These are phyloP conservation scores for Fusarium proliferatum DNA, from an alignment of 2,329 filamentous ascomycete species.

Conservation along the genomic window DNA sequence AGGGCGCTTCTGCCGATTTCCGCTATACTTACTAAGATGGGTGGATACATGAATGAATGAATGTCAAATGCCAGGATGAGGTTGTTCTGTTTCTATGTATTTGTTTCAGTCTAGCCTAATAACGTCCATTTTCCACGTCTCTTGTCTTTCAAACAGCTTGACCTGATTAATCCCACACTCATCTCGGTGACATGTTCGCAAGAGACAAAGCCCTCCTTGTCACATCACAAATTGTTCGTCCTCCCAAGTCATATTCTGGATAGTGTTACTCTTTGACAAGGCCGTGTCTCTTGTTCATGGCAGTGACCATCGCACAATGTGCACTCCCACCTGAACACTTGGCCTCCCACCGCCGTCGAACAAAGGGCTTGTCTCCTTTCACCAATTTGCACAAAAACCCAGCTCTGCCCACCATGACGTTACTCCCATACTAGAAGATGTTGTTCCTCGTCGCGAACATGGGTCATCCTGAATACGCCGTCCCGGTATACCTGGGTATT, in stretches of 20 bases:
- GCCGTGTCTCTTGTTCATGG: conserved; percentile 35
- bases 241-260: conserved; percentile 15
- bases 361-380: conserved; percentile 8
- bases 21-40: conserved; percentile 49
- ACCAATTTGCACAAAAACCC: conserved; percentile 5
- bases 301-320: conserved; percentile 33
- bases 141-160: background rate
- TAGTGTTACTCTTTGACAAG: conserved; percentile 31
- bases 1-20: conserved; percentile 46
- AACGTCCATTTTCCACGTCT: conserved; percentile 10
- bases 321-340: conserved; percentile 21
- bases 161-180: conserved; percentile 1
- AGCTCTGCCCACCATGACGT: background rate
- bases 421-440: background rate
- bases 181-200: conserved; percentile 25
- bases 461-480: conserved; percentile 30
- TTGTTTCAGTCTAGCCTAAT: conserved; percentile 11
- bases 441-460: conserved; percentile 20
- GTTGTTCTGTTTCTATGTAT: conserved; percentile 11
- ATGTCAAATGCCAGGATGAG: background rate
- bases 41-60: background rate
- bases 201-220: conserved; percentile 13
- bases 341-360: conserved; percentile 7
- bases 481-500: conserved; percentile 35
- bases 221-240: conserved; percentile 19